A percentile compares a stretch with the other conserved stretches of the same genome.
Evolutionary conservation across 371 early-diverging fungal genomes (phyloP).

Genomic region (Vairimorpha necatrix): DNA sequence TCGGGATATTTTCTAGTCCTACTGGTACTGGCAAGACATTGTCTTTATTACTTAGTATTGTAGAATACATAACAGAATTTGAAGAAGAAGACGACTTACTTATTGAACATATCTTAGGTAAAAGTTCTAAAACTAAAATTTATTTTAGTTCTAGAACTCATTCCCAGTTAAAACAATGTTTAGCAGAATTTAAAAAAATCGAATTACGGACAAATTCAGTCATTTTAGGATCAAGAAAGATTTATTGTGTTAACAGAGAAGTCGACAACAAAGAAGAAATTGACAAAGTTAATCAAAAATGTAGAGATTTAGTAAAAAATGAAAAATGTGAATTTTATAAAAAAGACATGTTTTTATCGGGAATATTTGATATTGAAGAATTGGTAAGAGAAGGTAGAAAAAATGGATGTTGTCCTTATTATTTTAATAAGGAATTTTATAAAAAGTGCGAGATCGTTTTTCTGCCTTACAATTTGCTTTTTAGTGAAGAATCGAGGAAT

Average conservation of each 20-base stretch:
- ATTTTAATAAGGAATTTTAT: conserved; percentile 45
- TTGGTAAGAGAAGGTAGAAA: conserved; percentile 33
- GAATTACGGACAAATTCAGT: conserved; percentile 34
- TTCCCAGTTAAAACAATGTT: conserved; percentile 61
- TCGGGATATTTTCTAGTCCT: conserved; percentile 63
- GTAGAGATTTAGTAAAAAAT: conserved; percentile 51
- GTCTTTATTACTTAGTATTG: conserved; percentile 50
- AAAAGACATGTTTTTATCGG: not conserved
- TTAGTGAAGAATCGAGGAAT: conserved; percentile 54
- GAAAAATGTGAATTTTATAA: conserved; percentile 21
- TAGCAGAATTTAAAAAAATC: conserved; percentile 57
- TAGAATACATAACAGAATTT: conserved; percentile 41
- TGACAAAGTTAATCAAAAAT: conserved; percentile 59
- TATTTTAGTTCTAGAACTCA: conserved; percentile 65
- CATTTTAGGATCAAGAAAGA: conserved; percentile 60
- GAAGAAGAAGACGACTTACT: conserved; percentile 28
- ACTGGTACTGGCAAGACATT: conserved; percentile 66
- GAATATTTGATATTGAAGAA: conserved; percentile 59
- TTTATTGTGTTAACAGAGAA: conserved; percentile 60
- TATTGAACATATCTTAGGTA: not conserved
- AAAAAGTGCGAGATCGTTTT: conserved; percentile 56
- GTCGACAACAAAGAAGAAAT: conserved; percentile 34
- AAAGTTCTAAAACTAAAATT: conserved; percentile 37
- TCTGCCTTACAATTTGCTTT: conserved; percentile 62
- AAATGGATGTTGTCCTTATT: conserved; percentile 63